A percentile compares a stretch with the other conserved stretches of the same genome.
Conservation (phyloP, 2,329 filamentous ascomycete species). For the Dactylellina sp. region DNA sequence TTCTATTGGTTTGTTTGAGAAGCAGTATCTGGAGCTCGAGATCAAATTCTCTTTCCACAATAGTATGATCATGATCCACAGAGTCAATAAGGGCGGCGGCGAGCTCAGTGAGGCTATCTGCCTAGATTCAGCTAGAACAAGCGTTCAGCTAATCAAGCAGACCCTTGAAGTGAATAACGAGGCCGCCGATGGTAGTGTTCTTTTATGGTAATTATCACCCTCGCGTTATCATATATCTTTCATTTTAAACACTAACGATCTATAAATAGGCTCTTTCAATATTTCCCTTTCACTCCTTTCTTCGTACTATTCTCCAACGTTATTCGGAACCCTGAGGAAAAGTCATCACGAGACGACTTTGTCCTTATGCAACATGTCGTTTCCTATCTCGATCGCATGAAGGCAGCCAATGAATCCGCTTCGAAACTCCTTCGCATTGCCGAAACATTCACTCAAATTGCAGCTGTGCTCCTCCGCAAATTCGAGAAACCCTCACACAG, state of each 20-base stretch:
- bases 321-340: conserved; percentile 62
- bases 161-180: conserved; percentile 52
- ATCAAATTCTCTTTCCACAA: conserved; percentile 57
- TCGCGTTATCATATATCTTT: not conserved
- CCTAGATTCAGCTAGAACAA: conserved; percentile 51
- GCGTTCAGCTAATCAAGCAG: conserved; percentile 53
- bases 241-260: not conserved
- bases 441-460: conserved; percentile 60
- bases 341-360: conserved; percentile 56
- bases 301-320: conserved; percentile 72
- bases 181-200: conserved; percentile 64
- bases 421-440: conserved; percentile 60
- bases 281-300: conserved; percentile 72
- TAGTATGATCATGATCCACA: conserved; percentile 54
- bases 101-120: conserved; percentile 52
- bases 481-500: conserved; percentile 52
- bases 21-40: conserved; percentile 61
- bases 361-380: conserved; percentile 60
- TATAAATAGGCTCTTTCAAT: conserved; percentile 59
- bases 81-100: conserved; percentile 46
- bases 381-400: conserved; percentile 58
- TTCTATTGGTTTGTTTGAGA: conserved; percentile 59
- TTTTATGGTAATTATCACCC: conserved; percentile 59
- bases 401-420: conserved; percentile 59
- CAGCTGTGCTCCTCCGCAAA: conserved; percentile 52